Percentiles rank a stretch among this genome's conserved stretches.
phyloP scores from a whole-genome alignment of 805 yeast species.

The Candida sphagnicola region DNA sequence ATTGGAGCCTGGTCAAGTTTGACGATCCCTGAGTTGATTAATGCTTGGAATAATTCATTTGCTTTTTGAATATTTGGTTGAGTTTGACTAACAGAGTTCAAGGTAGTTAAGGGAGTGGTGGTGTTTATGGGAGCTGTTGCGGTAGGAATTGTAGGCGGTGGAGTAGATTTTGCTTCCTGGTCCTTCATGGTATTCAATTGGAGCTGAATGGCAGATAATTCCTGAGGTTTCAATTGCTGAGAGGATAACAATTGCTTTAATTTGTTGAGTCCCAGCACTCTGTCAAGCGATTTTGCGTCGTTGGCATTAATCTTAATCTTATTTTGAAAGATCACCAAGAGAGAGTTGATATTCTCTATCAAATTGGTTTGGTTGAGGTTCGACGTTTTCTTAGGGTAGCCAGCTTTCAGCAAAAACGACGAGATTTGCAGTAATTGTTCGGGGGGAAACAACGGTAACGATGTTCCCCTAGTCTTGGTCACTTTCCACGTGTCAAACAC shows the following conservation, averaged over 20 bases:
- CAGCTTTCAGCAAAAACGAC: constrained; percentile 49
- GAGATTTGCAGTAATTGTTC: constrained; percentile 72
- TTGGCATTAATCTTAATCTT: constrained; percentile 35
- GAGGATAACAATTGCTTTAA: constrained; percentile 37
- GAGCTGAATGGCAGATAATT: constrained; percentile 34
- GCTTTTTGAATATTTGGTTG: constrained; percentile 13
- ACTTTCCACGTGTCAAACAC: constrained; percentile 86
- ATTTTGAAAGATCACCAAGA: constrained; percentile 41
- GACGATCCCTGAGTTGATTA: constrained; percentile 36
- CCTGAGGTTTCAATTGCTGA: constrained; percentile 30
- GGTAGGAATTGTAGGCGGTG: constrained; percentile 6
- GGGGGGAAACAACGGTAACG: constrained; percentile 65
- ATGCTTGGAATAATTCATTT: constrained; percentile 28
- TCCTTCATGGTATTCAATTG: constrained; percentile 36
- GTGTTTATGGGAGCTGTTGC: background rate
- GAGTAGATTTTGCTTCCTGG: constrained; percentile 17
- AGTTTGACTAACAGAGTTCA: constrained; percentile 5
- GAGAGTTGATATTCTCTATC: constrained; percentile 31
- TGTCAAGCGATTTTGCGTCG: constrained; percentile 40
- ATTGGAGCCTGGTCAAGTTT: constrained; percentile 37
- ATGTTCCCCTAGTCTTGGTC: constrained; percentile 55
- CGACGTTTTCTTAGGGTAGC: constrained; percentile 11
- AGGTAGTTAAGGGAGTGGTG: background rate
- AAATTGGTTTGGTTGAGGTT: constrained; percentile 8
- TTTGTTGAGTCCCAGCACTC: constrained; percentile 43